Percentiles rank a stretch among this genome's conserved stretches.
These are phyloP conservation scores for Furcasterigmium furcatum DNA, from an alignment of 2,329 filamentous ascomycete species.

Conservation along the genomic window DNA sequence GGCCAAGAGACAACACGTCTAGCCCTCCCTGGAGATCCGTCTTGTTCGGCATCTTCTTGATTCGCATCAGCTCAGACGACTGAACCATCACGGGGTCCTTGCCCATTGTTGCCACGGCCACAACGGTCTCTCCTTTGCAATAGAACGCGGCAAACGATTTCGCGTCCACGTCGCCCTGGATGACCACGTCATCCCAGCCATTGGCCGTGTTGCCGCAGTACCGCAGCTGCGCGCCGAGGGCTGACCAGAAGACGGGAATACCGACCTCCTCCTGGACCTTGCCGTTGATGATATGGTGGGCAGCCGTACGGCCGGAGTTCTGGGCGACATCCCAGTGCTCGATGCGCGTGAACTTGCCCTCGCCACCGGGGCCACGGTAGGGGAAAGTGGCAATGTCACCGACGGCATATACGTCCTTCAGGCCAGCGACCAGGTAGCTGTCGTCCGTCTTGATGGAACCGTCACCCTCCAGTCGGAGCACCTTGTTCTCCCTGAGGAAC, in stretches of 20 bases:
- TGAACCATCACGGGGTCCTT: constrained; percentile 85
- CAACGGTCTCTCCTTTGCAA: constrained; percentile 77
- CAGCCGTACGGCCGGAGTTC: constrained; percentile 80
- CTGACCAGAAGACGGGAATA: constrained; percentile 96
- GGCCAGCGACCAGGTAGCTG: constrained; percentile 69
- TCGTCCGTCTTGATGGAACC: constrained; percentile 83
- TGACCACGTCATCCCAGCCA: constrained; percentile 82
- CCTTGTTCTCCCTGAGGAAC: constrained; percentile 71
- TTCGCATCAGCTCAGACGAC: constrained; percentile 78
- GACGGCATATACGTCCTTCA: constrained; percentile 85
- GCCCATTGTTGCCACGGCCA: constrained; percentile 89
- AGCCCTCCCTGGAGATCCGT: constrained; percentile 65
- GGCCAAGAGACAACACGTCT: constrained; percentile 43
- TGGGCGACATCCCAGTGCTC: constrained; percentile 99
- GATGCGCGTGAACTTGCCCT: constrained; percentile 73
- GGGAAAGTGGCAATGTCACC: constrained; percentile 95
- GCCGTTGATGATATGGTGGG: constrained; percentile 70
- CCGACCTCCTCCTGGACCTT: constrained; percentile 64
- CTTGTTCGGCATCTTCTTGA: constrained; percentile 80
- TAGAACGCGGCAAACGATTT: constrained; percentile 89
- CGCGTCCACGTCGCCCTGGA: constrained; percentile 74
- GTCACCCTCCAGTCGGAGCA: constrained; percentile 71
- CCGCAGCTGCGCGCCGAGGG: constrained; percentile 80
- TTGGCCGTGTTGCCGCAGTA: constrained; percentile 85
- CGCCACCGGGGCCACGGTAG: constrained; percentile 84